A percentile compares a stretch with the other conserved stretches of the same genome.
These are phyloP conservation scores for Hyphopichia wangnamkhiaoensis DNA, from an alignment of 1,139 yeast genomes.

Conservation along the genomic window DNA sequence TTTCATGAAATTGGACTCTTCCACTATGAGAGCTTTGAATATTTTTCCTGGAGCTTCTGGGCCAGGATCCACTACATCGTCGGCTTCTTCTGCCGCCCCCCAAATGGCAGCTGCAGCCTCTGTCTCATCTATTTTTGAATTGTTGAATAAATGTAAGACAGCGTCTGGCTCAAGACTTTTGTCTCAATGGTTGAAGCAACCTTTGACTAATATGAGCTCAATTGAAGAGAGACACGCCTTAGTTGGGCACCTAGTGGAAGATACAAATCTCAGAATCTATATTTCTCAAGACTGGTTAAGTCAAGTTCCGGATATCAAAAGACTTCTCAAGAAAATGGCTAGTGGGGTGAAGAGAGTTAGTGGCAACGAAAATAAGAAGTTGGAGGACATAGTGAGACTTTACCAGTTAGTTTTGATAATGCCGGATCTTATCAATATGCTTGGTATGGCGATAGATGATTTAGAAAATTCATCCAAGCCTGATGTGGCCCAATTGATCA, in stretches of 20 bases:
- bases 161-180: slow-evolving; percentile 81
- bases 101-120: slow-evolving; percentile 23
- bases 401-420: slow-evolving; percentile 75
- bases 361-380: slow-evolving; percentile 44
- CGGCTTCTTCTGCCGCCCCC: slow-evolving; percentile 30
- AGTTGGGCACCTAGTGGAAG: slow-evolving; percentile 72
- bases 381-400: slow-evolving; percentile 90
- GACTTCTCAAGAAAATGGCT: slow-evolving; percentile 66
- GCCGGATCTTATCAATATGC: slow-evolving; percentile 62
- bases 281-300: slow-evolving; percentile 69
- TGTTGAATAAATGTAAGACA: slow-evolving; percentile 85
- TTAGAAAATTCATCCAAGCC: slow-evolving; percentile 10
- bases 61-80: slow-evolving; percentile 14
- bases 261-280: slow-evolving; percentile 63
- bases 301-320: slow-evolving; percentile 79
- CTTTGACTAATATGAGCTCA: slow-evolving; percentile 62
- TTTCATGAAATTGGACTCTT: slow-evolving; percentile 85
- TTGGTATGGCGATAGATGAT: slow-evolving; percentile 44
- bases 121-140: slow-evolving; percentile 68
- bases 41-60: slow-evolving; percentile 57
- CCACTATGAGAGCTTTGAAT: slow-evolving; percentile 86
- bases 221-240: slow-evolving; percentile 70
- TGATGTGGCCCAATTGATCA: slow-evolving; percentile 35
- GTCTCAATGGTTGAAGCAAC: slow-evolving; percentile 95
- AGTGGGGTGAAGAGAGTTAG: slow-evolving; percentile 36